Evolutionary conservation across 495 filamentous ascomycete genomes (phyloP).

Genomic region (Hyaloscypha hepaticicola): DNA sequence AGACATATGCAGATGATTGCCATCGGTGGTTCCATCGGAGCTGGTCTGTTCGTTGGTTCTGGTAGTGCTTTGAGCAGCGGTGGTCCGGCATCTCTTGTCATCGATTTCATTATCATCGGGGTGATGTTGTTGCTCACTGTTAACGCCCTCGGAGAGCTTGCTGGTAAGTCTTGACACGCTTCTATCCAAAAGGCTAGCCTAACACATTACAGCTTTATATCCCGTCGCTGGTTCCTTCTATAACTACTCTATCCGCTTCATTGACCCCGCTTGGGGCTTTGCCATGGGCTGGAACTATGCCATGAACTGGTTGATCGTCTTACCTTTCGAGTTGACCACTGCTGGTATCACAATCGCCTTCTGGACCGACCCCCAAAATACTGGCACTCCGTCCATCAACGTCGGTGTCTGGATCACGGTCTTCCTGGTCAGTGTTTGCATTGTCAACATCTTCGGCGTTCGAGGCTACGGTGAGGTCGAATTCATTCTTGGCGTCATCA

Average conservation of each 20-base stretch:
- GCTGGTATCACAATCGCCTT: constrained; percentile 56
- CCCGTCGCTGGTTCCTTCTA: constrained; percentile 93
- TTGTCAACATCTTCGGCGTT: constrained; percentile 71
- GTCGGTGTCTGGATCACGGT: constrained; percentile 64
- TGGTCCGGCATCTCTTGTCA: constrained; percentile 85
- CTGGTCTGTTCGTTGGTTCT: constrained; percentile 88
- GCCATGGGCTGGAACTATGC: constrained; percentile 85
- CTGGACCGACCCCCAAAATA: constrained; percentile 50
- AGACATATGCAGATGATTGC: constrained; percentile 97
- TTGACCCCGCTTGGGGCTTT: constrained; percentile 84
- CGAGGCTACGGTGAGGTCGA: constrained; percentile 72
- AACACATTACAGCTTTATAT: constrained; percentile 32
- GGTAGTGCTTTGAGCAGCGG: constrained; percentile 74
- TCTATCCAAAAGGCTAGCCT: constrained; percentile 3
- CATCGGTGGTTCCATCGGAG: constrained; percentile 94
- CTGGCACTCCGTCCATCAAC: constrained; percentile 49
- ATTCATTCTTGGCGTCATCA: constrained; percentile 74
- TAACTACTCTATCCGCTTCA: constrained; percentile 89
- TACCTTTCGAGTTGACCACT: constrained; percentile 56
- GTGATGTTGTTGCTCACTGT: constrained; percentile 90
- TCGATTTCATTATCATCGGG: constrained; percentile 83
- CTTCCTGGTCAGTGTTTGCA: constrained; percentile 51
- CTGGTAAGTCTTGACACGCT: constrained; percentile 57
- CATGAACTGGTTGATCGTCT: constrained; percentile 59
- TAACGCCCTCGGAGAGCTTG: constrained; percentile 90